phyloP scores from a whole-genome alignment of 495 filamentous ascomycete genomes.

The Penicillium arizonense region DNA sequence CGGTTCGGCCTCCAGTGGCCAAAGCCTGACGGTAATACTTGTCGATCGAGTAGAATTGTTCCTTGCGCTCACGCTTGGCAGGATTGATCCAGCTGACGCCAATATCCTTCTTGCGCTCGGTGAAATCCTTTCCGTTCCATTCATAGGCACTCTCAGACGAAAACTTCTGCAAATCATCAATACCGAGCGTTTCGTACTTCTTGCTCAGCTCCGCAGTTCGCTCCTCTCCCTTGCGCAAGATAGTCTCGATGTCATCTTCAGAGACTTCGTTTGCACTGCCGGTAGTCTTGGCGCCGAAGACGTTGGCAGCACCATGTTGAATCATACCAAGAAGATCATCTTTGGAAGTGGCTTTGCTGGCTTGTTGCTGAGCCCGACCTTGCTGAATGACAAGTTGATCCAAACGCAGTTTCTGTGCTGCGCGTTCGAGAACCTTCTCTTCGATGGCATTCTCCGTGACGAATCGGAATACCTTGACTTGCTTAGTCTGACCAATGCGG shows the following conservation, averaged over 20 bases:
- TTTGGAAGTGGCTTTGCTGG: constrained; percentile 85
- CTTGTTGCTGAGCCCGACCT: constrained; percentile 88
- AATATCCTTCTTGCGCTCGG: constrained; percentile 86
- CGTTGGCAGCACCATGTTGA: constrained; percentile 93
- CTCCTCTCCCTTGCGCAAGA: constrained; percentile 83
- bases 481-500: constrained; percentile 98
- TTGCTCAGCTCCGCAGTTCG: constrained; percentile 86
- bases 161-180: constrained; percentile 98
- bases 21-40: constrained; percentile 96
- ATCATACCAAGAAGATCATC: constrained; percentile 98
- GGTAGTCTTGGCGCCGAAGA: constrained; percentile 71
- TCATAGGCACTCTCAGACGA: constrained; percentile 95
- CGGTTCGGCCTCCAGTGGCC: constrained; percentile 77
- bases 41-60: constrained; percentile 96
- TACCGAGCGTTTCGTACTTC: constrained; percentile 94
- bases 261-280: constrained; percentile 59
- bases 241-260: constrained; percentile 86
- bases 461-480: constrained; percentile 93
- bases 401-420: constrained; percentile 93
- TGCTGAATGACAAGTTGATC: constrained; percentile 99
- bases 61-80: constrained; percentile 96
- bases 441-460: constrained; percentile 98
- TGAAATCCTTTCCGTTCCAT: constrained; percentile 97
- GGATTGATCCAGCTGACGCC: constrained; percentile 98
- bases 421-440: constrained; percentile 96